Evolutionary conservation across 306 rosid genomes (phyloP), one percentile per base, ranked within the genome.

Genomic region (Rubus parviflorus): DNA sequence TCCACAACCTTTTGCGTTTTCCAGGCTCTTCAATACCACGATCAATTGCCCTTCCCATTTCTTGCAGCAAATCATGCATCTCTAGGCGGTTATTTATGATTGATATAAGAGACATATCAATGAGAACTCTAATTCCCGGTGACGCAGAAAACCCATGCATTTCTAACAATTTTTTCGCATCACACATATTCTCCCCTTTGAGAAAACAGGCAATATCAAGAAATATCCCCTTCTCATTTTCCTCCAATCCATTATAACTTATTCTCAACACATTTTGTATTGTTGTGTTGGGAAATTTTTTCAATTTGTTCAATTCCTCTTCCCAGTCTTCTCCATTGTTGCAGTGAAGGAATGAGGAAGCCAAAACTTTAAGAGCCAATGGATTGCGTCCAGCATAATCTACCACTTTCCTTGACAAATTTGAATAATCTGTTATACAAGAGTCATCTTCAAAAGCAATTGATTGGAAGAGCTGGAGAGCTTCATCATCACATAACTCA

Each of bases 51-150:
- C 70, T 67, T 7, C 88, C 89, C 85, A 81, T 67, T 30, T 81
- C 65, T 72, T 72, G 78, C 40, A 87, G 53, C 80, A 84, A 75
- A 82, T 82, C 75, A 73, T 87, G 88, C 84, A 87, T 78, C 22
- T 8, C 65, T 2, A 78, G 6, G 1, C 41, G 1, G 1, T 42
- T 10, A 3, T 11, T 22, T 23, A 12, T 40, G 14, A 70, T 48
- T 30, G 80, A 61, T 30, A 86, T 62, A 52, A 88, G 82, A 30
- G 85, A 83, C 67, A 72, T 84, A 62, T 86, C 83, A 62, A 68
- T 56, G 77, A 88, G 78, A 79, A 73, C 61, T 5, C 51, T 81
- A 40, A 84, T 53, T 71, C 87, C 87, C 23, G 46, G 53, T 22
- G 6, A 40, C n/a, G 86, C 58, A 73, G 3, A 30, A 51, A 72